Conservation (phyloP, 148 eudicot species). For the Silene uniflora region DNA sequence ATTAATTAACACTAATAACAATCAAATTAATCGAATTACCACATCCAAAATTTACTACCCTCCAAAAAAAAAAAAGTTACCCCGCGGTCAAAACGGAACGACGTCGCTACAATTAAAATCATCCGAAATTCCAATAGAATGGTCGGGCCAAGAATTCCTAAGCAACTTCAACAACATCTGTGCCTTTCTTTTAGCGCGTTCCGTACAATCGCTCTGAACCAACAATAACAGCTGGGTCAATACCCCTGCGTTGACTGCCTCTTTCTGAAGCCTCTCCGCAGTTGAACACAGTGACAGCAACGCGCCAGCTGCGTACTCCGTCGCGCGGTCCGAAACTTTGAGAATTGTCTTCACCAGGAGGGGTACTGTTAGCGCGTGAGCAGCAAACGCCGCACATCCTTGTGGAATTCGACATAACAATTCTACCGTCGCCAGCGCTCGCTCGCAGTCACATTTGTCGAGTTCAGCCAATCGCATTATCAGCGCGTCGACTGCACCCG, state of each 20-base stretch:
- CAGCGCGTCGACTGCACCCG: constrained; percentile 65
- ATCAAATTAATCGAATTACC: constrained; percentile 1
- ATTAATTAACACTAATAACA: constrained; percentile 3
- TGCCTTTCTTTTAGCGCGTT: constrained; percentile 76
- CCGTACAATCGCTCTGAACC: constrained; percentile 83
- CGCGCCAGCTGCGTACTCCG: constrained; percentile 84
- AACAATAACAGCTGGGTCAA: constrained; percentile 61
- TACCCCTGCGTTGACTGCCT: constrained; percentile 78
- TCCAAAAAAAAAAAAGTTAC: not conserved
- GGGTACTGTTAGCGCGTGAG: constrained; percentile 64
- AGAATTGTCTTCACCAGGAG: constrained; percentile 52
- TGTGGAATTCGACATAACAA: constrained; percentile 61
- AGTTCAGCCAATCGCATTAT: constrained; percentile 52
- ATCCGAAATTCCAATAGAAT: constrained; percentile 49
- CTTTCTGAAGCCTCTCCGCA: constrained; percentile 52
- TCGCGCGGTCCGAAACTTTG: constrained; percentile 72
- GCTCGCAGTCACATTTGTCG: constrained; percentile 72
- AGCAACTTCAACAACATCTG: constrained; percentile 71
- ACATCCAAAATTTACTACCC: constrained; percentile 6
- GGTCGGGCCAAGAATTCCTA: constrained; percentile 74
- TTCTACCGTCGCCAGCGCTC: constrained; percentile 78
- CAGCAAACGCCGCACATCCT: constrained; percentile 62
- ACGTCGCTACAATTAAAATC: constrained; percentile 62
- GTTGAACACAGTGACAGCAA: constrained; percentile 59
- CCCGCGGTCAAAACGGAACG: constrained; percentile 40